A percentile compares a stretch with the other conserved stretches of the same genome.
These are phyloP conservation scores for Solanum hybrid DNA, from an alignment of 305 asterid species.

Conservation along the genomic window DNA sequence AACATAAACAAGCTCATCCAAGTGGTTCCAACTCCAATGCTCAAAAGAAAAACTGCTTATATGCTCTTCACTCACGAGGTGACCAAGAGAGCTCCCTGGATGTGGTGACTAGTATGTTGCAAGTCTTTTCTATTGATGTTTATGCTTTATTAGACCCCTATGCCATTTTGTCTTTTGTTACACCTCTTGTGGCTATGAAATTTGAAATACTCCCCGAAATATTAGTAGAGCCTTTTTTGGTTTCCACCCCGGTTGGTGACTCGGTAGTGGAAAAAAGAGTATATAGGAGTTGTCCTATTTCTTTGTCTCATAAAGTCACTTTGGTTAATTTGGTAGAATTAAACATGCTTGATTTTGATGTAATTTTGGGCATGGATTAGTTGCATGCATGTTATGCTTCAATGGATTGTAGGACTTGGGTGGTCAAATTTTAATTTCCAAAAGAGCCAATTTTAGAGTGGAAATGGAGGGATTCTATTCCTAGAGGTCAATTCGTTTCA, in stretches of 20 bases:
- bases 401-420: not conserved
- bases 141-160: not conserved
- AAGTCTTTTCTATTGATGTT: not conserved
- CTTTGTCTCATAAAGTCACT: not conserved
- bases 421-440: not conserved
- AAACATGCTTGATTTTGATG: not conserved
- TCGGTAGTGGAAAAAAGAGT: not conserved
- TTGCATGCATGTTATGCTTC: not conserved
- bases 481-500: too few relatives aligned
- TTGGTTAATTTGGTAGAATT: not conserved
- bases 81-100: not conserved
- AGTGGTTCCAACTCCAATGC: not conserved
- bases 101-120: not conserved
- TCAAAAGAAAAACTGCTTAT: not conserved
- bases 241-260: not conserved
- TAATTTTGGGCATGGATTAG: not conserved
- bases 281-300: not conserved
- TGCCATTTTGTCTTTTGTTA: not conserved
- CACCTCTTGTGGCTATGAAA: not conserved
- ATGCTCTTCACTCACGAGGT: not conserved
- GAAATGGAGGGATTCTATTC: not conserved
- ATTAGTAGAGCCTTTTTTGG: not conserved
- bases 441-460: not conserved
- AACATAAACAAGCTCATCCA: too few relatives aligned
- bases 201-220: not conserved